Evolutionary conservation across 345 rosid genomes (phyloP).

Genomic region (Raphanus sativus): DNA sequence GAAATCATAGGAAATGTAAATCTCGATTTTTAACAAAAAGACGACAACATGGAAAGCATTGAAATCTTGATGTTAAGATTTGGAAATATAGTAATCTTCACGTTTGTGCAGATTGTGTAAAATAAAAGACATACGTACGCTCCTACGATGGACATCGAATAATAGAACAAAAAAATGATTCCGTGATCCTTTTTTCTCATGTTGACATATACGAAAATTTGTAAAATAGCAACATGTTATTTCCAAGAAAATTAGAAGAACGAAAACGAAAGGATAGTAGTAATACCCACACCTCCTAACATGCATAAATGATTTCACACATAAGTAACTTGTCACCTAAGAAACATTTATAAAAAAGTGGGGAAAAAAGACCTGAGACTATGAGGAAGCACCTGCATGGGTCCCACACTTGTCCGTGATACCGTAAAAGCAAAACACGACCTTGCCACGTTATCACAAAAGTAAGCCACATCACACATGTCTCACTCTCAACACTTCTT

Average conservation of each 20-base stretch:
- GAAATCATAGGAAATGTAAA: neutral
- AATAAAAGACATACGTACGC: too few relatives aligned
- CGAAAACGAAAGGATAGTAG: neutral
- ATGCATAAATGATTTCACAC: constrained; percentile 39
- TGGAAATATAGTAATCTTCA: neutral
- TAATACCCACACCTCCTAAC: neutral
- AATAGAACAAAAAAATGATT: too few relatives aligned
- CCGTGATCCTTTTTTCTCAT: neutral
- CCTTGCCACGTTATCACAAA: constrained; percentile 38
- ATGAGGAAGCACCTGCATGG: constrained; percentile 36
- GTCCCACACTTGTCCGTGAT: constrained; percentile 43
- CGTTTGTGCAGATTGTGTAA: neutral
- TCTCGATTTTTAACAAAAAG: neutral
- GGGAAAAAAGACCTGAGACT: constrained; percentile 19
- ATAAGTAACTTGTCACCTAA: neutral
- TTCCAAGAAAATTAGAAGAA: neutral
- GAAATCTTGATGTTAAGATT: neutral
- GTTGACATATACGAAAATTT: neutral
- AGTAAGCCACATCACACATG: constrained; percentile 33
- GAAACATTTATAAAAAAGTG: constrained; percentile 26
- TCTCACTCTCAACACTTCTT: constrained; percentile 32
- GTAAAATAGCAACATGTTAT: neutral
- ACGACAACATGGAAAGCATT: neutral
- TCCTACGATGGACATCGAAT: too few relatives aligned
- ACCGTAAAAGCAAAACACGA: constrained; percentile 34